Evolutionary conservation across 2,329 filamentous ascomycete genomes (phyloP).

Genomic region (Ceratocystis cacaofunesta): DNA sequence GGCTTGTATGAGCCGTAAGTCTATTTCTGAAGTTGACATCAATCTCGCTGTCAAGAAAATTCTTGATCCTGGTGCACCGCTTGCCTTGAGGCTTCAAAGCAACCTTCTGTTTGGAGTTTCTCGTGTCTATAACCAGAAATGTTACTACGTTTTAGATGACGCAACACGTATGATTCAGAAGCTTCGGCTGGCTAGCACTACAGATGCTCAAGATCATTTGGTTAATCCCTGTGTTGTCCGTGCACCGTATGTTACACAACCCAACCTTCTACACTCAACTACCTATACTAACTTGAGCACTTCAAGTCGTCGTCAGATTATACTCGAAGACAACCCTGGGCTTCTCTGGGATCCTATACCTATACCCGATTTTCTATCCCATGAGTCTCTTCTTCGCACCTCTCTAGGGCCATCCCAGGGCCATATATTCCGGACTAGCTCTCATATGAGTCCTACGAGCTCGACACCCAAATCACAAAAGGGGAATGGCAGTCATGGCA

Average conservation of each 20-base stretch:
- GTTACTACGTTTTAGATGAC: constrained; percentile 69
- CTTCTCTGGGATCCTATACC: constrained; percentile 52
- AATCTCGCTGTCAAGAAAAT: constrained; percentile 81
- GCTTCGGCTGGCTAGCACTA: constrained; percentile 24
- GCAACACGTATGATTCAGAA: constrained; percentile 42
- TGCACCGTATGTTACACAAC: constrained; percentile 42
- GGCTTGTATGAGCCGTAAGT: constrained; percentile 66
- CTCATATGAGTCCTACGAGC: constrained; percentile 13
- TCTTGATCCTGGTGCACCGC: constrained; percentile 61
- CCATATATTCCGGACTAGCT: constrained; percentile 8
- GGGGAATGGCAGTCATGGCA: background rate
- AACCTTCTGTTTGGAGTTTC: constrained; percentile 78
- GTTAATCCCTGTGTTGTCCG: constrained; percentile 59
- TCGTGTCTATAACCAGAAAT: constrained; percentile 76
- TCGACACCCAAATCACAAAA: constrained; percentile 1
- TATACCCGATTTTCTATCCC: constrained; percentile 36
- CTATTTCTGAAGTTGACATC: constrained; percentile 78
- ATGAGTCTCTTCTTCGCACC: constrained; percentile 11
- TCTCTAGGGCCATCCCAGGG: background rate
- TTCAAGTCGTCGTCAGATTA: constrained; percentile 55
- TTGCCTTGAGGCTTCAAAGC: constrained; percentile 79
- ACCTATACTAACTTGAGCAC: background rate
- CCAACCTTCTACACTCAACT: background rate
- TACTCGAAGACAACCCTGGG: constrained; percentile 66
- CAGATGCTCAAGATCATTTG: constrained; percentile 13